Conservation (phyloP, 1,139 yeast species). For the Sugiyamaella novakii region DNA sequence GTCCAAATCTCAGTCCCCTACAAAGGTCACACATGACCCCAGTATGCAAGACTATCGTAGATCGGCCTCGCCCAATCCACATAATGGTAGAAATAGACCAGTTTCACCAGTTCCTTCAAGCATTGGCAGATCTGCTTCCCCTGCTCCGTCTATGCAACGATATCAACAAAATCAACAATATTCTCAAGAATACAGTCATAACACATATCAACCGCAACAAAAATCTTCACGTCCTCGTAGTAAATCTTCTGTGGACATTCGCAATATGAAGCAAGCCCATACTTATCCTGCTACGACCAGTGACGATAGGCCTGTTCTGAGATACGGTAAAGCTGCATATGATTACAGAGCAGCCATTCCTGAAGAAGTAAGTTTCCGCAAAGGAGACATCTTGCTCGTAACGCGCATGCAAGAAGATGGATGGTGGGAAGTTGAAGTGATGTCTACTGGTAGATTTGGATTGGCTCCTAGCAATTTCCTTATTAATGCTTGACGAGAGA, state of each 20-base stretch:
- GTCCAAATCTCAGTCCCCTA: slow-evolving; percentile 33
- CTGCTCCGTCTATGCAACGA: slow-evolving; percentile 15
- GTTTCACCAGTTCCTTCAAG: slow-evolving; percentile 14
- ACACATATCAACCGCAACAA: slow-evolving; percentile 28
- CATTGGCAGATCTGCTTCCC: slow-evolving; percentile 10
- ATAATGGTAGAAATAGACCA: slow-evolving; percentile 11
- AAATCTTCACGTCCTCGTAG: slow-evolving; percentile 35
- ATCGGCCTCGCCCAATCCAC: slow-evolving; percentile 31
- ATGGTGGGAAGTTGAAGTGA: slow-evolving; percentile 85
- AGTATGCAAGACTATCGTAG: slow-evolving; percentile 22
- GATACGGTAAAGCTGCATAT: slow-evolving; percentile 68
- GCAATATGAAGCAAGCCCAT: slow-evolving; percentile 23
- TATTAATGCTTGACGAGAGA: slow-evolving; percentile 24
- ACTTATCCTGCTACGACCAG: slow-evolving; percentile 46
- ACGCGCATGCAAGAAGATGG: slow-evolving; percentile 81
- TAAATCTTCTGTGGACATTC: slow-evolving; percentile 31
- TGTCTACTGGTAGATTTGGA: slow-evolving; percentile 58
- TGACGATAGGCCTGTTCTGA: slow-evolving; percentile 55
- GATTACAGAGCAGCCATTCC: slow-evolving; percentile 74
- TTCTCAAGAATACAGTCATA: not conserved
- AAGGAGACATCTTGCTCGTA: slow-evolving; percentile 72
- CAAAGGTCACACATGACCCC: slow-evolving; percentile 25
- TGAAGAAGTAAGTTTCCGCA: slow-evolving; percentile 75
- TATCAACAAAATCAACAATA: slow-evolving; percentile 24
- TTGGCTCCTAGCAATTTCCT: slow-evolving; percentile 78